Evolutionary conservation across 176 grass and related monocot species (phyloP).

Genomic region (Musa schizocarpa): DNA sequence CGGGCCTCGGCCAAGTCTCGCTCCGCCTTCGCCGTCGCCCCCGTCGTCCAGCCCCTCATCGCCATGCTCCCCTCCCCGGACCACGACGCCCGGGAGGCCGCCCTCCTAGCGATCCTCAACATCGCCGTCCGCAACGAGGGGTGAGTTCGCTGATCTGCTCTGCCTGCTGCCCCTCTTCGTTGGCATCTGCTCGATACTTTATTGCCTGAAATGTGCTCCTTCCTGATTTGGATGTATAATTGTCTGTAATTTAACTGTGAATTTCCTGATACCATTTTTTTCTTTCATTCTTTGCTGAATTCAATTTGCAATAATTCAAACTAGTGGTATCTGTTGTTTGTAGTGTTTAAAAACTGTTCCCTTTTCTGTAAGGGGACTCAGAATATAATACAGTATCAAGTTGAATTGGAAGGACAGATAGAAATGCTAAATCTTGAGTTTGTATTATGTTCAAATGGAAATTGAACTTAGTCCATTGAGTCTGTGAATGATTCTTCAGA

Average conservation of each 20-base stretch:
- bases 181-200: not conserved
- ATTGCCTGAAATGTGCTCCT: not conserved
- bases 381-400: too few species aligned
- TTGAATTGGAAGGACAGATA: too few species aligned
- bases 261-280: not conserved
- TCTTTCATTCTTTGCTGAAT: too few species aligned
- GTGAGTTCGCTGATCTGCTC: not conserved
- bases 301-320: too few species aligned
- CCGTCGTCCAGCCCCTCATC: conserved; percentile 25
- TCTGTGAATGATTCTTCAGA: too few species aligned
- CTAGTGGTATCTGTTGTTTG: too few species aligned
- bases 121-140: conserved; percentile 23
- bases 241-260: not conserved
- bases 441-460: too few species aligned
- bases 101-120: conserved; percentile 25
- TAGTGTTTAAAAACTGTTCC: too few species aligned
- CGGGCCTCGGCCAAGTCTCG: conserved; percentile 15
- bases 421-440: too few species aligned
- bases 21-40: conserved; percentile 16
- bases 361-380: too few species aligned
- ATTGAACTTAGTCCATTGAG: too few species aligned
- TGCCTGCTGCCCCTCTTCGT: not conserved
- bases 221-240: not conserved
- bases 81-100: conserved; percentile 11
- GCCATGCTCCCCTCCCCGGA: conserved; percentile 23